Conservation (phyloP, 805 yeast genomes). For the Metschnikowia baotianmanensis region DNA sequence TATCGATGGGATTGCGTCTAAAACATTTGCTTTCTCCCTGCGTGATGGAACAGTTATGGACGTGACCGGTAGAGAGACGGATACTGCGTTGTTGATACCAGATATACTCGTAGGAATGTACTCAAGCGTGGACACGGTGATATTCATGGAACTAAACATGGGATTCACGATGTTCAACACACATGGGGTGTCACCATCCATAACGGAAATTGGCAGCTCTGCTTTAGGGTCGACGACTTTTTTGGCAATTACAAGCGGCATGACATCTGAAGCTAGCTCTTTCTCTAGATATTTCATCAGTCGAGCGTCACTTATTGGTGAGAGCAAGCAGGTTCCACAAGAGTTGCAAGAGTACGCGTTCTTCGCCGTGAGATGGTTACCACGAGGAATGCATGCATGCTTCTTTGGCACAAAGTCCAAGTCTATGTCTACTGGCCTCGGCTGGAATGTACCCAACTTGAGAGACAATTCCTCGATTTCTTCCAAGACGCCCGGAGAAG, state of each 20-base stretch:
- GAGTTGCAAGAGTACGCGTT: constrained; percentile 26
- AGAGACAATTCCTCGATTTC: constrained; percentile 10
- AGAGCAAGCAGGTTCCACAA: constrained; percentile 27
- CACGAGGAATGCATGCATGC: constrained; percentile 20
- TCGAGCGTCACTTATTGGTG: constrained; percentile 27
- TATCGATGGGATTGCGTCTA: constrained; percentile 36
- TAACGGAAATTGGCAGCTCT: constrained; percentile 4
- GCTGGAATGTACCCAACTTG: constrained; percentile 5
- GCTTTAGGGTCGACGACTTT: not conserved
- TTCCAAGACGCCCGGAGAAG: not conserved
- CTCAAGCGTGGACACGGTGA: constrained; percentile 26
- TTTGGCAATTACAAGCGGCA: constrained; percentile 27
- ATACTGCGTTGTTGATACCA: not conserved
- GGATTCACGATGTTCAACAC: constrained; percentile 35
- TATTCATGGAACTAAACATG: constrained; percentile 18
- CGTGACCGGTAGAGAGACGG: constrained; percentile 25
- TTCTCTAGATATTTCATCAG: constrained; percentile 30
- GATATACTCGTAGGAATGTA: constrained; percentile 18
- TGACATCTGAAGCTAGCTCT: constrained; percentile 33
- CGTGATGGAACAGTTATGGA: constrained; percentile 22
- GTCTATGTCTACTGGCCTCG: constrained; percentile 11
- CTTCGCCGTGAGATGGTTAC: constrained; percentile 27
- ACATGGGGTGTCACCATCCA: constrained; percentile 20
- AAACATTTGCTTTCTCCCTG: constrained; percentile 19
- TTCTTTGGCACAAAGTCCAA: constrained; percentile 4